Conservation (phyloP, 2,329 filamentous ascomycete genomes). For the Esteya vermicola region DNA sequence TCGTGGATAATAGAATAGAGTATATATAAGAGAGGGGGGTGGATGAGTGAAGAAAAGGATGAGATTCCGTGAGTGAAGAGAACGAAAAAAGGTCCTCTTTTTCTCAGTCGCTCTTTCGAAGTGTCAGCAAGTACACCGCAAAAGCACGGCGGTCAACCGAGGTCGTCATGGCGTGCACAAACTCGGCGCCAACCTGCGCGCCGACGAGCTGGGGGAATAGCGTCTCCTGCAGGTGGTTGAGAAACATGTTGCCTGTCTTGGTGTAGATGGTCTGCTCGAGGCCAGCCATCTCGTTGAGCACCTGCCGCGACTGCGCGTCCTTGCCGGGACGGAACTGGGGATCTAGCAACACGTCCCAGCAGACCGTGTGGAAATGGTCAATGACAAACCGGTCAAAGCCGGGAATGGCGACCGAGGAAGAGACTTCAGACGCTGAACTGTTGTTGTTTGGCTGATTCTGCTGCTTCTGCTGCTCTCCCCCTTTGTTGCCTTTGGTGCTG, state of each 20-base stretch:
- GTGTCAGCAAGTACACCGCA: constrained; percentile 46
- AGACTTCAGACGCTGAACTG: constrained; percentile 13
- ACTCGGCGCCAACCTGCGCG: constrained; percentile 42
- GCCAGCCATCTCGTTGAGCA: constrained; percentile 74
- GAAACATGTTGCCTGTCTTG: constrained; percentile 76
- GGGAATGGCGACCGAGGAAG: constrained; percentile 48
- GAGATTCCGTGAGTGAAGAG: no score
- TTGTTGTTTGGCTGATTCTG: neutral
- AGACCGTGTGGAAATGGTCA: constrained; percentile 72
- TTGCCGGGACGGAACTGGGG: constrained; percentile 61
- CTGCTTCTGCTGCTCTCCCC: neutral
- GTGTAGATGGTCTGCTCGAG: constrained; percentile 81
- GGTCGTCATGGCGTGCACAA: constrained; percentile 43
- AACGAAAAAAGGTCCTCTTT: neutral
- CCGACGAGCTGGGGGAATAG: constrained; percentile 50
- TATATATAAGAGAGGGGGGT: no score
- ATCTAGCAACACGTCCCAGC: constrained; percentile 77
- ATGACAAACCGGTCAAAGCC: constrained; percentile 91
- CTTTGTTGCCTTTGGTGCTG: neutral
- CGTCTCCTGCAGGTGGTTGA: constrained; percentile 48
- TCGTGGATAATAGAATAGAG: no score
- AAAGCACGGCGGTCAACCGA: constrained; percentile 47
- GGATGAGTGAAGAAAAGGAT: no score
- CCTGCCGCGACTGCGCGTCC: constrained; percentile 79
- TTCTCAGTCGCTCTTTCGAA: constrained; percentile 28